A percentile compares a stretch with the other conserved stretches of the same genome.
Conservation (phyloP, 192 early-diverging fungal genomes). For the Linnemannia schmuckeri region DNA sequence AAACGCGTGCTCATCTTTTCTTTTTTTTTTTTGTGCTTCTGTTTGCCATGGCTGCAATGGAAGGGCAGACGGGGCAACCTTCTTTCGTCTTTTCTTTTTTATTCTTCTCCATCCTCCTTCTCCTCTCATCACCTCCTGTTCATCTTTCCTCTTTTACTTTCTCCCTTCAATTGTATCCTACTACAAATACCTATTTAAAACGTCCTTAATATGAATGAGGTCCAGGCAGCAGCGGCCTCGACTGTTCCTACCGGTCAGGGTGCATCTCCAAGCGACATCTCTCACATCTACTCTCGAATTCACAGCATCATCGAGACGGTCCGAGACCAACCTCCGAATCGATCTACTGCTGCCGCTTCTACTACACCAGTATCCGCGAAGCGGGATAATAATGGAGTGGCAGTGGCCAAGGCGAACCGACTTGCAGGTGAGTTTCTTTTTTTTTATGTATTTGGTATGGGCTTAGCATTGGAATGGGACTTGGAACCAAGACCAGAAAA, state of each 20-base stretch:
- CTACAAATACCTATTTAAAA: not conserved
- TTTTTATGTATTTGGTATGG: not conserved
- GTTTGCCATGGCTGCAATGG: not conserved
- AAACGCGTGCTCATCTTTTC: conserved; percentile 14
- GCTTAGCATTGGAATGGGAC: not conserved
- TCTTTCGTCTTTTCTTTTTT: not conserved
- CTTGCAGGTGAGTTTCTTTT: not conserved
- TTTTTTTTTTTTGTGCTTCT: conserved; percentile 10
- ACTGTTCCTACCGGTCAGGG: conserved; percentile 16
- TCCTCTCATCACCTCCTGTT: not conserved
- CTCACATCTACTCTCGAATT: conserved; percentile 55
- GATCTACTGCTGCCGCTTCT: not conserved
- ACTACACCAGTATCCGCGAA: no score
- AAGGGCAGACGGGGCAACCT: not conserved
- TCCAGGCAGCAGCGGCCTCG: not conserved
- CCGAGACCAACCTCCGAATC: conserved; percentile 33
- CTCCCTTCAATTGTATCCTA: not conserved
- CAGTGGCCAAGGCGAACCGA: not conserved
- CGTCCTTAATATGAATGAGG: not conserved
- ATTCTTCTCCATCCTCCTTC: not conserved
- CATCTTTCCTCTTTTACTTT: not conserved
- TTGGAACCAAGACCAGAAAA: not conserved
- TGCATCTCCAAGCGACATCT: conserved; percentile 52
- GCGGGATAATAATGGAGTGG: not conserved
- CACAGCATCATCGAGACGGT: conserved; percentile 57